These are phyloP conservation scores for Dictyostelium capitatum DNA, from an alignment of 78 protist species.

Conservation along the genomic window DNA sequence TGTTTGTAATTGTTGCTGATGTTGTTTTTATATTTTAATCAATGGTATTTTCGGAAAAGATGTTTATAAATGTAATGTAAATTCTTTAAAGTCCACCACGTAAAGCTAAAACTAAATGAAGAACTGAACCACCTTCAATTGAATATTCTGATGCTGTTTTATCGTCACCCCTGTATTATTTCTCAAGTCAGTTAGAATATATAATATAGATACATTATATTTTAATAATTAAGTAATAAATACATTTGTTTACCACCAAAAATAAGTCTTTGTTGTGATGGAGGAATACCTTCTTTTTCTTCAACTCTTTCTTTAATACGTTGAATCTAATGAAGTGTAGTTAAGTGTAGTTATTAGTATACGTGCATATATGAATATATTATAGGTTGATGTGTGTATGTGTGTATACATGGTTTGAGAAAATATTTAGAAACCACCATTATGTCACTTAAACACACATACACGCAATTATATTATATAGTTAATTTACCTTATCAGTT, in stretches of 20 bases:
- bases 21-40: neutral
- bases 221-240: neutral
- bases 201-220: neutral
- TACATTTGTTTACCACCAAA: conserved; percentile 90
- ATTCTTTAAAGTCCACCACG: conserved; percentile 77
- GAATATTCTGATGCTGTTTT: conserved; percentile 87
- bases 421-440: neutral
- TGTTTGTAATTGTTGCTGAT: neutral
- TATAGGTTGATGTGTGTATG: neutral
- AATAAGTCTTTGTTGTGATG: conserved; percentile 94
- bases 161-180: conserved; percentile 87
- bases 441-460: neutral
- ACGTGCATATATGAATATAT: neutral
- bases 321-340: conserved; percentile 62
- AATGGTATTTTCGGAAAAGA: neutral
- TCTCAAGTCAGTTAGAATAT: neutral
- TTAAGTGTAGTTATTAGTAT: no score
- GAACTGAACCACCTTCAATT: conserved; percentile 91
- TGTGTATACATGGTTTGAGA: neutral
- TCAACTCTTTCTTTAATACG: conserved; percentile 93
- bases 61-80: neutral
- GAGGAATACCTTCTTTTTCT: conserved; percentile 96
- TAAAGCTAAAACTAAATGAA: conserved; percentile 94
- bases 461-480: neutral
- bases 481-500: conserved; percentile 78